These are phyloP conservation scores for Paspalum vaginatum DNA, from an alignment of 176 grass and related monocot species.

Conservation along the genomic window DNA sequence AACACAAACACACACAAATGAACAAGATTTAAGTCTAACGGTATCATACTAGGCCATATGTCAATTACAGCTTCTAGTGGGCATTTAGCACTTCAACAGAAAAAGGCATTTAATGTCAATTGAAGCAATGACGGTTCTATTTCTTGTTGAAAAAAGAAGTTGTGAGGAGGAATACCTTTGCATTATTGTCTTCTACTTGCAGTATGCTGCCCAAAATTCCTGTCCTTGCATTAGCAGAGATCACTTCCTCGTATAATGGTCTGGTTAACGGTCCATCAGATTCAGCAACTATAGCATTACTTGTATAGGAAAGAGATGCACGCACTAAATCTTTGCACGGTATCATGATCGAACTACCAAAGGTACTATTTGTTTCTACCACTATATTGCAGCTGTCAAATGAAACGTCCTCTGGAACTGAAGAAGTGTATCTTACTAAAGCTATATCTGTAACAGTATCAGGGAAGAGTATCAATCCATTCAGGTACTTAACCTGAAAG, in stretches of 20 bases:
- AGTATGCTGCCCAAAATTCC: slow-evolving; percentile 59
- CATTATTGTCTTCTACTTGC: slow-evolving; percentile 37
- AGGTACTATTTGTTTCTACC: slow-evolving; percentile 72
- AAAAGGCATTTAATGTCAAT: slow-evolving; percentile 21
- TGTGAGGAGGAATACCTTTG: slow-evolving; percentile 57
- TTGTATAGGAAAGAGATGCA: slow-evolving; percentile 34
- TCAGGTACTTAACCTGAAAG: slow-evolving; percentile 71
- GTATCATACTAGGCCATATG: not conserved
- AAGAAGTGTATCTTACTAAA: slow-evolving; percentile 59
- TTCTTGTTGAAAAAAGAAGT: slow-evolving; percentile 15
- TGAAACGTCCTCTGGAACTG: slow-evolving; percentile 45
- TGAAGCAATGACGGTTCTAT: slow-evolving; percentile 7
- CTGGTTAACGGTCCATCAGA: slow-evolving; percentile 37
- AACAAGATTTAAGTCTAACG: too few species aligned
- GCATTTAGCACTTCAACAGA: not conserved
- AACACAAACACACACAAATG: too few species aligned
- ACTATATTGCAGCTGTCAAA: slow-evolving; percentile 75
- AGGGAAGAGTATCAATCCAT: slow-evolving; percentile 77
- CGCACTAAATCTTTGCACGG: slow-evolving; percentile 71
- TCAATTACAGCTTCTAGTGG: not conserved
- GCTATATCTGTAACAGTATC: slow-evolving; percentile 65
- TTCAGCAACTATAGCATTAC: slow-evolving; percentile 31
- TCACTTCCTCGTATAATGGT: slow-evolving; percentile 44
- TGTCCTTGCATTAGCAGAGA: slow-evolving; percentile 49
- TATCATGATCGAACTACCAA: slow-evolving; percentile 67